Evolutionary conservation across 1,139 yeast species (phyloP).

Genomic region (Candida tetrigidarum): DNA sequence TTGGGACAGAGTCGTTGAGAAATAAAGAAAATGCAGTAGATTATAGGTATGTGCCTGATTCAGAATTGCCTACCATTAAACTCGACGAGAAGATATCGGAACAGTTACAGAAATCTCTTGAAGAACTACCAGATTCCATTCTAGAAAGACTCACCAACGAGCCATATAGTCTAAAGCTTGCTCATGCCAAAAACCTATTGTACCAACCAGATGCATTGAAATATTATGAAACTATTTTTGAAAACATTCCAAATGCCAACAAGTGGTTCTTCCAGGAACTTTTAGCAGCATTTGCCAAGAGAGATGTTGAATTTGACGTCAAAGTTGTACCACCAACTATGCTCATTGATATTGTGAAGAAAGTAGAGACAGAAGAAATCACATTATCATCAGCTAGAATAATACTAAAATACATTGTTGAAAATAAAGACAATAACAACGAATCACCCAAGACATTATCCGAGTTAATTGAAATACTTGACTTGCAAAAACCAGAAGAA

Average conservation of each 20-base stretch:
- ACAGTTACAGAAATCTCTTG: slow-evolving; percentile 48
- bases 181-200: slow-evolving; percentile 71
- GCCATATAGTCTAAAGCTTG: slow-evolving; percentile 65
- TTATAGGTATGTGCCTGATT: slow-evolving; percentile 93
- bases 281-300: slow-evolving; percentile 67
- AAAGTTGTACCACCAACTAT: slow-evolving; percentile 31
- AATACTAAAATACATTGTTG: slow-evolving; percentile 61
- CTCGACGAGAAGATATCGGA: slow-evolving; percentile 41
- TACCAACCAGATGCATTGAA: slow-evolving; percentile 46
- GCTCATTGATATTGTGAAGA: slow-evolving; percentile 29
- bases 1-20: slow-evolving; percentile 64
- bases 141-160: slow-evolving; percentile 48
- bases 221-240: slow-evolving; percentile 55
- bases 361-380: slow-evolving; percentile 25
- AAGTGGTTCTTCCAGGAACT: slow-evolving; percentile 89
- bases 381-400: slow-evolving; percentile 66
- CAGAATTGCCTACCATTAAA: slow-evolving; percentile 71
- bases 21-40: slow-evolving; percentile 83
- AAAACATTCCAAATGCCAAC: slow-evolving; percentile 46
- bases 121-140: slow-evolving; percentile 66
- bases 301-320: slow-evolving; percentile 43
- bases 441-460: slow-evolving; percentile 35
- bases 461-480: slow-evolving; percentile 57
- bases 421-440: too few species aligned
- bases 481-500: slow-evolving; percentile 46